Conservation (phyloP, 2,329 filamentous ascomycete species). For the Geosmithia putterillii region DNA sequence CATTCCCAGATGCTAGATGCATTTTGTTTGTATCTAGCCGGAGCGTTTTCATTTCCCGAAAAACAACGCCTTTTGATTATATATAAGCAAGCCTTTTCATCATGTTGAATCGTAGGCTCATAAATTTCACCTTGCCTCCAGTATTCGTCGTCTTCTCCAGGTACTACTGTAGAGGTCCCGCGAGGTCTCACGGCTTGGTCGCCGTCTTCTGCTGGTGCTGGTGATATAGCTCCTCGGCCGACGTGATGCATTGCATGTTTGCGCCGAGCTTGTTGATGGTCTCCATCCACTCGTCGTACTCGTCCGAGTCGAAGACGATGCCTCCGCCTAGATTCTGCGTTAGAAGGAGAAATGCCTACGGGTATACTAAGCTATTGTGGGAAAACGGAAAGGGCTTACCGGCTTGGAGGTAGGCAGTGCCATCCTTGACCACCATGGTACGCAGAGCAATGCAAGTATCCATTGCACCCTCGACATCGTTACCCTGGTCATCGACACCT, state of each 20-base stretch:
- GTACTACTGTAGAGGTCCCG: no score
- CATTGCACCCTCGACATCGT: conserved; percentile 70
- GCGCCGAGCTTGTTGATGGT: conserved; percentile 87
- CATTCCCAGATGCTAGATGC: not conserved
- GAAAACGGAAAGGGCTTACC: conserved; percentile 26
- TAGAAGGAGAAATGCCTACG: conserved; percentile 3
- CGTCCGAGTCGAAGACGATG: conserved; percentile 90
- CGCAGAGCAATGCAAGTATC: conserved; percentile 72
- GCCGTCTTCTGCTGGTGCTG: conserved; percentile 13
- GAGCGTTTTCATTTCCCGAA: no score
- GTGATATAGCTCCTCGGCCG: conserved; percentile 59
- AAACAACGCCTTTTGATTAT: not conserved
- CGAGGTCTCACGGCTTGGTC: not conserved
- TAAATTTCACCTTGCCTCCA: not conserved
- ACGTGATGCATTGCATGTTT: conserved; percentile 78
- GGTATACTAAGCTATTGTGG: no score
- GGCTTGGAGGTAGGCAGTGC: conserved; percentile 82
- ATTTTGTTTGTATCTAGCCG: not conserved
- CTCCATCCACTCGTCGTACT: conserved; percentile 88
- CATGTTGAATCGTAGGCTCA: not conserved
- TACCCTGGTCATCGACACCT: conserved; percentile 50
- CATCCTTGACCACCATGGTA: conserved; percentile 91
- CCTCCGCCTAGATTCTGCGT: conserved; percentile 49
- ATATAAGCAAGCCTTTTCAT: not conserved
- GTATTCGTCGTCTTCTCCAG: not conserved